Conservation (phyloP, 805 yeast genomes). For the Ogataea haglerorum region DNA sequence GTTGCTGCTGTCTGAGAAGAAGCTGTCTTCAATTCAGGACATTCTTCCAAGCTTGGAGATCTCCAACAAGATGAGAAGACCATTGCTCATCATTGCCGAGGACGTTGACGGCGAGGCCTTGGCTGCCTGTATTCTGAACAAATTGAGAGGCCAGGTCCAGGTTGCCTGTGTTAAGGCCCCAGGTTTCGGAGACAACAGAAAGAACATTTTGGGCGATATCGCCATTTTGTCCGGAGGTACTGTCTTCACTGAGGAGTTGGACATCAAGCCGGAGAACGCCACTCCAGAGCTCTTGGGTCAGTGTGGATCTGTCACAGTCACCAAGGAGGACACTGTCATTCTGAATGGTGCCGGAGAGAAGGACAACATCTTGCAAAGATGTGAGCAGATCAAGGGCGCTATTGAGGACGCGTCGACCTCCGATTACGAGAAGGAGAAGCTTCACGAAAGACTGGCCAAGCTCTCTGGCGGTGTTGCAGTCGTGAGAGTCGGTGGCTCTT, state of each 20-base stretch:
- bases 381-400: slow-evolving; percentile 88
- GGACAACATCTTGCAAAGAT: slow-evolving; percentile 75
- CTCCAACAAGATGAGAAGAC: slow-evolving; percentile 90
- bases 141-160: slow-evolving; percentile 96
- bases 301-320: slow-evolving; percentile 85
- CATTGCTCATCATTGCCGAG: slow-evolving; percentile 89
- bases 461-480: slow-evolving; percentile 98
- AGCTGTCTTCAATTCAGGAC: slow-evolving; percentile 85
- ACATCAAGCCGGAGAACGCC: slow-evolving; percentile 92
- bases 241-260: slow-evolving; percentile 86
- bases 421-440: slow-evolving; percentile 94
- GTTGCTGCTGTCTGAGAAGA: slow-evolving; percentile 85
- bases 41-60: slow-evolving; percentile 89
- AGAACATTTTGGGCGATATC: slow-evolving; percentile 92
- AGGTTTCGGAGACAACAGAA: slow-evolving; percentile 98
- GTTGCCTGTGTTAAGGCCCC: slow-evolving; percentile 98
- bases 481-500: slow-evolving; percentile 93
- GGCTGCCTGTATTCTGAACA: slow-evolving; percentile 96
- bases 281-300: slow-evolving; percentile 86
- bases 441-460: slow-evolving; percentile 96
- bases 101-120: slow-evolving; percentile 97
- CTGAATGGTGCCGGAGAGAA: slow-evolving; percentile 90
- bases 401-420: slow-evolving; percentile 70
- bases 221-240: slow-evolving; percentile 95
- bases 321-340: slow-evolving; percentile 93